Percentiles rank a stretch among this genome's conserved stretches.
These are phyloP conservation scores for Pichia sp. DNA, from an alignment of 1,139 yeast genomes.

Conservation along the genomic window DNA sequence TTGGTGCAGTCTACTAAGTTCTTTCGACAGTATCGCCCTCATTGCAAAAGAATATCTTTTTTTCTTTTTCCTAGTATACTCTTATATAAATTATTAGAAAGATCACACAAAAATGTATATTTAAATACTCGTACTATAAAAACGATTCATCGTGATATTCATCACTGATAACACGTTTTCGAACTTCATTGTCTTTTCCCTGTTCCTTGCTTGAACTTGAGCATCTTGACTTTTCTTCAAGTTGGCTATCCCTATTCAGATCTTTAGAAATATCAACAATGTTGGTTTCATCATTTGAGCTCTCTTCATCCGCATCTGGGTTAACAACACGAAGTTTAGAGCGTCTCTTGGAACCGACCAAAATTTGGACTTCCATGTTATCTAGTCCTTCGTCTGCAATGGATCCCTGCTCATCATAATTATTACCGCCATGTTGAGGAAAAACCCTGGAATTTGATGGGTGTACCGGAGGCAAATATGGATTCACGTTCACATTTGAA, in stretches of 20 bases:
- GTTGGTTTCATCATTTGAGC: conserved; percentile 1
- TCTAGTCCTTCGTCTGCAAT: conserved; percentile 34
- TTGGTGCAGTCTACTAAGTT: conserved; percentile 27
- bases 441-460: background rate
- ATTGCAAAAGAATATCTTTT: background rate
- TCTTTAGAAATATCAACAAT: background rate
- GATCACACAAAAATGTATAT: background rate
- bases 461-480: background rate
- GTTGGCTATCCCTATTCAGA: background rate
- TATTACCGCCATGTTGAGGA: background rate
- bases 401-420: conserved; percentile 6
- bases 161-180: conserved; percentile 14
- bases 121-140: background rate
- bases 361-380: conserved; percentile 64
- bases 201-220: conserved; percentile 15
- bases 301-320: conserved; percentile 36
- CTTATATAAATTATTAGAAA: background rate
- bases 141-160: conserved; percentile 6
- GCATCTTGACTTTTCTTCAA: conserved; percentile 9
- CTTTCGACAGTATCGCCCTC: background rate
- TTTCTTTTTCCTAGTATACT: background rate
- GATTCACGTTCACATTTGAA: background rate
- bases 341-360: conserved; percentile 67
- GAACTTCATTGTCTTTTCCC: conserved; percentile 5
- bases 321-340: conserved; percentile 60